A percentile compares a stretch with the other conserved stretches of the same genome.
phyloP scores from a whole-genome alignment of 75 land plant genomes.

The Isoetes taiwanensis region DNA sequence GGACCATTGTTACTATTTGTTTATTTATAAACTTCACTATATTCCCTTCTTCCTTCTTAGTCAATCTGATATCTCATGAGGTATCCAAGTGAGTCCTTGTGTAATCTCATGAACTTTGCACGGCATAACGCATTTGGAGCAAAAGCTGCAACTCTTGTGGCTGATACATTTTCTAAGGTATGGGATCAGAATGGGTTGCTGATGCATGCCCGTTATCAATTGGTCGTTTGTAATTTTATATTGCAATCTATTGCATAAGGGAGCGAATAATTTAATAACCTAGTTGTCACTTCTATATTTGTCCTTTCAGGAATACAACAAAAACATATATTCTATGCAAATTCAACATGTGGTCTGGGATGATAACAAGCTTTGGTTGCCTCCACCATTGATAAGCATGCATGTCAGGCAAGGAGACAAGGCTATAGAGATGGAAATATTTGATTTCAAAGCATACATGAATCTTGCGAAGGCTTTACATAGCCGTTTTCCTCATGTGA shows the following conservation, averaged over 20 bases:
- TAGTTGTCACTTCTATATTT: too few relatives aligned
- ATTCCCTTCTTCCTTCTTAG: too few relatives aligned
- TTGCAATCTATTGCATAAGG: too few relatives aligned
- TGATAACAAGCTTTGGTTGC: not conserved
- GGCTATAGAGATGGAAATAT: not conserved
- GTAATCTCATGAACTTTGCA: not conserved
- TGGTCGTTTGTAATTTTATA: too few relatives aligned
- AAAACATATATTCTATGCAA: not conserved
- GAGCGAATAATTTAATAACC: too few relatives aligned
- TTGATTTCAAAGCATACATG: constrained; percentile 1
- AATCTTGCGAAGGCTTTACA: not conserved
- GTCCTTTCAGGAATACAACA: too few relatives aligned
- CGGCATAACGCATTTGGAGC: constrained; percentile 1
- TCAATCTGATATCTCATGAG: not conserved
- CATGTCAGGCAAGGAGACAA: constrained; percentile 5
- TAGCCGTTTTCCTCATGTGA: not conserved
- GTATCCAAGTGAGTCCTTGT: not conserved
- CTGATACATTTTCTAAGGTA: too few relatives aligned
- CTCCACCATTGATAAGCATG: not conserved
- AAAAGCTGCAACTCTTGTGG: too few relatives aligned
- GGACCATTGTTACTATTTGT: too few relatives aligned
- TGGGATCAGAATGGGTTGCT: too few relatives aligned
- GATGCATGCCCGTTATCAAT: too few relatives aligned
- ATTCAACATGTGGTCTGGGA: not conserved
- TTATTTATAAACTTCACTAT: too few relatives aligned